These are phyloP conservation scores for Boletus edulis DNA, from an alignment of 768 basidiomycete genomes.

Conservation along the genomic window DNA sequence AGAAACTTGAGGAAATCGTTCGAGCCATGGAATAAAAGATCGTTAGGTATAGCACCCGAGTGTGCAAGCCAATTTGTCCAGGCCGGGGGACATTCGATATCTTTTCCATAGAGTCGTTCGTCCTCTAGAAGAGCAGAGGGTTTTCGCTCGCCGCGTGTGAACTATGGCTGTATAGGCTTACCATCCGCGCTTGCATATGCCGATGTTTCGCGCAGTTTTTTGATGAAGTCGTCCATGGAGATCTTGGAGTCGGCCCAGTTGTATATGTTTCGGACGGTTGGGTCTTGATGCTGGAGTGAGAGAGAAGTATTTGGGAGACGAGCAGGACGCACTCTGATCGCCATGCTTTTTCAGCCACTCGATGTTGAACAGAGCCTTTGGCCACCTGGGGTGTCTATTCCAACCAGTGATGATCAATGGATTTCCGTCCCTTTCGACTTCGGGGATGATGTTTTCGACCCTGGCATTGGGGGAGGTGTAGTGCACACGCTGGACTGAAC, in stretches of 20 bases:
- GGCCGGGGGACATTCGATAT: slow-evolving; percentile 60
- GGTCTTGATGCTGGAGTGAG: slow-evolving; percentile 37
- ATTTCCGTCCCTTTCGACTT: slow-evolving; percentile 48
- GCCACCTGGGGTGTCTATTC: slow-evolving; percentile 57
- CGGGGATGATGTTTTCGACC: slow-evolving; percentile 33
- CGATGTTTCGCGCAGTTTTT: slow-evolving; percentile 36
- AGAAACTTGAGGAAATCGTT: slow-evolving; percentile 60
- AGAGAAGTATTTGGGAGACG: background rate
- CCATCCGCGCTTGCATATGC: slow-evolving; percentile 39
- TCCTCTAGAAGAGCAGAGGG: slow-evolving; percentile 38
- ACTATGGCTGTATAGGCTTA: slow-evolving; percentile 14
- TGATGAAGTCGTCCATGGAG: slow-evolving; percentile 51
- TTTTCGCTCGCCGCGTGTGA: background rate
- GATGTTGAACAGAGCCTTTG: slow-evolving; percentile 47
- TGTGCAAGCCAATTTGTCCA: slow-evolving; percentile 65
- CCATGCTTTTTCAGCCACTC: slow-evolving; percentile 50
- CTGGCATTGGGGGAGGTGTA: slow-evolving; percentile 28
- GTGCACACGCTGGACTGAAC: slow-evolving; percentile 37
- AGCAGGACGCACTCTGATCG: slow-evolving; percentile 18
- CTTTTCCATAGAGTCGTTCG: slow-evolving; percentile 75
- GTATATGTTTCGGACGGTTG: slow-evolving; percentile 63
- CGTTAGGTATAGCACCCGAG: slow-evolving; percentile 46
- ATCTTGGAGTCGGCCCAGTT: slow-evolving; percentile 53
- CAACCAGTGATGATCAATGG: slow-evolving; percentile 67
- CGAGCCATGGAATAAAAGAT: slow-evolving; percentile 49